phyloP scores from a whole-genome alignment of 805 yeast genomes.

The Myxozyma neglecta region DNA sequence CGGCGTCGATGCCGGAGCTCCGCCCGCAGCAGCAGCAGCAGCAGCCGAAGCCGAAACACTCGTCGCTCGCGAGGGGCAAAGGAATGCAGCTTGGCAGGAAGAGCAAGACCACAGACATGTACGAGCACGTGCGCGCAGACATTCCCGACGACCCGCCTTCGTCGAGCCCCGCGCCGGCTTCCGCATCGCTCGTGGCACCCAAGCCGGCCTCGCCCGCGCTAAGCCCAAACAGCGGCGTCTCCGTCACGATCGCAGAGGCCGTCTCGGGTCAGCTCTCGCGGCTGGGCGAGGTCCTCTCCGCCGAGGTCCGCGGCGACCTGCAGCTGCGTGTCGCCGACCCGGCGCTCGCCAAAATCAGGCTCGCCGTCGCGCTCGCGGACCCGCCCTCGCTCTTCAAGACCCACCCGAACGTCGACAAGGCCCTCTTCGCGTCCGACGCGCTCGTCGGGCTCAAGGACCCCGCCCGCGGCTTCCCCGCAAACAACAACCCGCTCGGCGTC shows the following conservation, averaged over 20 bases:
- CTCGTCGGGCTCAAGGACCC: constrained; percentile 75
- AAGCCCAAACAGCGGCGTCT: constrained; percentile 65
- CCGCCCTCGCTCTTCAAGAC: constrained; percentile 71
- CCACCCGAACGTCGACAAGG: constrained; percentile 92
- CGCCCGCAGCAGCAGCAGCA: constrained; percentile 14
- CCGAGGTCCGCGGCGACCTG: constrained; percentile 87
- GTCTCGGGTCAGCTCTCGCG: constrained; percentile 75
- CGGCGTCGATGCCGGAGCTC: constrained; percentile 20
- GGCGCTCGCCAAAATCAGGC: constrained; percentile 64
- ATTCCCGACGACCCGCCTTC: constrained; percentile 36
- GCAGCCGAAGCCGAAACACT: constrained; percentile 24
- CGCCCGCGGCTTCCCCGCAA: constrained; percentile 80
- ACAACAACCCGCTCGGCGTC: constrained; percentile 87
- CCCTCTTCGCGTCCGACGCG: constrained; percentile 56
- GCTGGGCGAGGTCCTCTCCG: constrained; percentile 61
- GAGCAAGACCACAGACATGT: constrained; percentile 40
- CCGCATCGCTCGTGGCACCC: constrained; percentile 35
- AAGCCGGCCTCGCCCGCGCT: constrained; percentile 15
- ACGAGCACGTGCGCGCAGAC: constrained; percentile 36
- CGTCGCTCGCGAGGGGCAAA: constrained; percentile 50
- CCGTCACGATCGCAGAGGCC: constrained; percentile 74
- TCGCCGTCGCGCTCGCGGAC: constrained; percentile 50
- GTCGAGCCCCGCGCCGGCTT: constrained; percentile 34
- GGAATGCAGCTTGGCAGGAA: constrained; percentile 78
- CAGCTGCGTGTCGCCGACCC: constrained; percentile 82